Evolutionary conservation across 306 rosid species (phyloP).

Genomic region (Ceratonia siliqua): DNA sequence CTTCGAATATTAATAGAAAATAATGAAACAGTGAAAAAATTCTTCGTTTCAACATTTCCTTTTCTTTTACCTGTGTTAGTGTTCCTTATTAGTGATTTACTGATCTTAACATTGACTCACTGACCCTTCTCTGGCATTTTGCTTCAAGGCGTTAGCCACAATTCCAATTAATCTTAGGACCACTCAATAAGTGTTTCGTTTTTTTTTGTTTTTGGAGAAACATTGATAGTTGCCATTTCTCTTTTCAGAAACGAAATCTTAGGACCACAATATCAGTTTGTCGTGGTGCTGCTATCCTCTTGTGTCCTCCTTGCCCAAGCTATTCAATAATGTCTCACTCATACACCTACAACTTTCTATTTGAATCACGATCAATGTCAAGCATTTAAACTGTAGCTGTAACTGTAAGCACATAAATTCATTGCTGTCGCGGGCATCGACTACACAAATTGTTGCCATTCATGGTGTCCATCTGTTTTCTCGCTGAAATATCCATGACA

Average conservation of each 20-base stretch:
- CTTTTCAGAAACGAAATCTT: too few relatives aligned
- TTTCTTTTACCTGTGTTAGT: neutral
- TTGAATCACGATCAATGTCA: neutral
- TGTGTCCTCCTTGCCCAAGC: neutral
- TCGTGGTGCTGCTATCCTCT: neutral
- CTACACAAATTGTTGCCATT: neutral
- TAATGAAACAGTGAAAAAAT: constrained; percentile 27
- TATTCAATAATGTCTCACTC: neutral
- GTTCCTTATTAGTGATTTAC: too few relatives aligned
- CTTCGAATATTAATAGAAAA: constrained; percentile 12
- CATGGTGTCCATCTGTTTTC: neutral
- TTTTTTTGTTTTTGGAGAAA: too few relatives aligned
- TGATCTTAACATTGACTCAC: too few relatives aligned
- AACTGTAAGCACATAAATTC: neutral
- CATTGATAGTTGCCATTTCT: too few relatives aligned
- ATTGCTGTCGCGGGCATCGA: neutral
- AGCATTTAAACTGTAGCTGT: neutral
- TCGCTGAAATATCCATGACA: neutral
- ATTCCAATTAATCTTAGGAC: too few relatives aligned
- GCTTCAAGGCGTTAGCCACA: too few relatives aligned
- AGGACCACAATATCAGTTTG: too few relatives aligned
- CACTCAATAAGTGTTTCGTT: too few relatives aligned
- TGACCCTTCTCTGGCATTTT: too few relatives aligned
- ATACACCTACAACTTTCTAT: neutral
- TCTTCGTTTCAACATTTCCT: constrained; percentile 17